Evolutionary conservation across 176 grass and related monocot genomes (phyloP).

Genomic region (Pontederia paniculata): DNA sequence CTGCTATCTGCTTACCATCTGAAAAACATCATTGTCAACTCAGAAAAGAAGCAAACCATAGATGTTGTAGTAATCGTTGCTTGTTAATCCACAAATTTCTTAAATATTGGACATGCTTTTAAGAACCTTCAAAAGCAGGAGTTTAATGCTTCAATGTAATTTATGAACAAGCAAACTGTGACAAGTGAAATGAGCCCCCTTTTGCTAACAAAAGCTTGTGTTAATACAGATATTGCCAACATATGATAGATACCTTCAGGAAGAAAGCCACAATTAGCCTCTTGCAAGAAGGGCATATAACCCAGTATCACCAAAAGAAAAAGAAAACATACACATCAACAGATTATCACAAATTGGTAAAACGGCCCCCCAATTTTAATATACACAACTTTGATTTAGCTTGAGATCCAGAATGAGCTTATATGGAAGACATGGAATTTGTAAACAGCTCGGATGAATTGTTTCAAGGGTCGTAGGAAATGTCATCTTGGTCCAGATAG

Average conservation of each 20-base stretch:
- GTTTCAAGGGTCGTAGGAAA: too few relatives aligned
- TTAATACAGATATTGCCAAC: background rate
- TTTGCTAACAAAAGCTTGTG: background rate
- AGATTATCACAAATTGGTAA: background rate
- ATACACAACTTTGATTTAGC: background rate
- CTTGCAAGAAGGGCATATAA: background rate
- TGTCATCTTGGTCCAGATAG: slow-evolving; percentile 12
- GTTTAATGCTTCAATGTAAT: too few relatives aligned
- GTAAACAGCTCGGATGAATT: too few relatives aligned
- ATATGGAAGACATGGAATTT: background rate
- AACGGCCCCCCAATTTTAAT: background rate
- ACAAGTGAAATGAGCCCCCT: too few relatives aligned
- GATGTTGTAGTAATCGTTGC: too few relatives aligned
- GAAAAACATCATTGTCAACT: too few relatives aligned
- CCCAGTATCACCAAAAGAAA: background rate
- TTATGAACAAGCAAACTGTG: too few relatives aligned
- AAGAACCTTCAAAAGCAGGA: too few relatives aligned
- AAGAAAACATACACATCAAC: background rate
- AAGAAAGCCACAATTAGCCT: background rate
- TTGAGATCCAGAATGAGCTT: background rate
- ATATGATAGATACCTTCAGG: background rate
- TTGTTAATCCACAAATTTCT: too few relatives aligned
- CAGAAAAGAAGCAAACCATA: too few relatives aligned
- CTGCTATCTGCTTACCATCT: too few relatives aligned
- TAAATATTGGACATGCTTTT: too few relatives aligned